Evolutionary conservation across 331 rosid species (phyloP).

Genomic region (Malus hybrid): DNA sequence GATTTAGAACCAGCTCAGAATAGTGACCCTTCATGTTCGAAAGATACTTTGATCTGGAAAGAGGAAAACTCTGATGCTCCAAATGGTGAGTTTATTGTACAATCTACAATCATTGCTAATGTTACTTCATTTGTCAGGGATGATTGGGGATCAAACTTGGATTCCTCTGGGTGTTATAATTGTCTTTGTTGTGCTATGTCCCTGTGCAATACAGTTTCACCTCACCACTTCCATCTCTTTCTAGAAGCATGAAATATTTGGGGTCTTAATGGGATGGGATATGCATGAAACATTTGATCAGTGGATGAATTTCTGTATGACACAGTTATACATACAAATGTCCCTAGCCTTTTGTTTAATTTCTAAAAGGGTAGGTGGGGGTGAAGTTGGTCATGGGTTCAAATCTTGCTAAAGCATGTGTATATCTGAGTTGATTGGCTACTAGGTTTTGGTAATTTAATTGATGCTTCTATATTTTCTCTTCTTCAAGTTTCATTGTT

Average conservation of each 20-base stretch:
- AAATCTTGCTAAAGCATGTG: background rate
- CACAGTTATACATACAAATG: background rate
- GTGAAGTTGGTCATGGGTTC: background rate
- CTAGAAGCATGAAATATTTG: background rate
- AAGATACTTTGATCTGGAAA: constrained; percentile 44
- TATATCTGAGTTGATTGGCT: background rate
- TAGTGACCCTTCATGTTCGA: constrained; percentile 29
- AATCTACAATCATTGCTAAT: constrained; percentile 2
- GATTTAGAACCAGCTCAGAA: constrained; percentile 33
- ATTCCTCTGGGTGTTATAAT: background rate
- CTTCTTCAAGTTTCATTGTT: constrained; percentile 1
- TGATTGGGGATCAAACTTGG: background rate
- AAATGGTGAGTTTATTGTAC: constrained; percentile 49
- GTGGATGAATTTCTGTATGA: background rate
- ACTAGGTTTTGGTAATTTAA: constrained; percentile 8
- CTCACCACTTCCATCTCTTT: background rate
- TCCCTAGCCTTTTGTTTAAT: background rate
- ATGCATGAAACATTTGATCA: background rate
- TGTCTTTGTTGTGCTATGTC: background rate
- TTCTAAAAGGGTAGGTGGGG: background rate
- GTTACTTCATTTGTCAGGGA: constrained; percentile 5
- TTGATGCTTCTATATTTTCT: background rate
- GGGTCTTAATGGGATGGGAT: background rate
- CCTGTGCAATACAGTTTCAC: background rate
- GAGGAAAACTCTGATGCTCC: constrained; percentile 74